phyloP scores from a whole-genome alignment of 768 basidiomycete genomes.

The Tulasnella sp. region DNA sequence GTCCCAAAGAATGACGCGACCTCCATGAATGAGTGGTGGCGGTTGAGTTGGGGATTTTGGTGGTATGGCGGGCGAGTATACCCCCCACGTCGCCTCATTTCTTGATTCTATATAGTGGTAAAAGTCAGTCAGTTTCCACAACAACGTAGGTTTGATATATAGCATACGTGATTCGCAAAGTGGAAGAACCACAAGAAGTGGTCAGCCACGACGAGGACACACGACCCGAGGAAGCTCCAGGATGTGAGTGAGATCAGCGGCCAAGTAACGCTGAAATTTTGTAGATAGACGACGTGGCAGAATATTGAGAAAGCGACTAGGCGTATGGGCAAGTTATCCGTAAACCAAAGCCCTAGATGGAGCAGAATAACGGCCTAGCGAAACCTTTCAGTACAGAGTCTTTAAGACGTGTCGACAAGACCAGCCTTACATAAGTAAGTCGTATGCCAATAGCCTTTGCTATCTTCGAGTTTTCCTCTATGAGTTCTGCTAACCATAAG shows the following conservation, averaged over 20 bases:
- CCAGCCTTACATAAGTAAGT: constrained; percentile 66
- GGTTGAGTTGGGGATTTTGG: constrained; percentile 6
- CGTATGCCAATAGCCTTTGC: constrained; percentile 80
- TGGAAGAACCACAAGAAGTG: constrained; percentile 98
- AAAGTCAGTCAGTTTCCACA: not conserved
- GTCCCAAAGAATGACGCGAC: constrained; percentile 43
- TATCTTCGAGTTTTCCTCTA: constrained; percentile 81
- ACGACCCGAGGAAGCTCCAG: constrained; percentile 73
- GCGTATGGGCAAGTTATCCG: constrained; percentile 68
- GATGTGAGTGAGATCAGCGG: constrained; percentile 90
- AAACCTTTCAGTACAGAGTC: not conserved
- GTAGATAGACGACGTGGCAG: constrained; percentile 84
- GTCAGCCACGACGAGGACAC: constrained; percentile 73
- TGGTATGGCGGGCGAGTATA: constrained; percentile 17
- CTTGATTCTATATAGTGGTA: not conserved
- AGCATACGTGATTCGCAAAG: constrained; percentile 46
- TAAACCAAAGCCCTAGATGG: constrained; percentile 67
- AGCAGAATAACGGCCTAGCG: constrained; percentile 66
- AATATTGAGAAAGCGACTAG: constrained; percentile 70
- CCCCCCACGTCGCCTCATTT: constrained; percentile 8
- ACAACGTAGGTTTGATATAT: not conserved
- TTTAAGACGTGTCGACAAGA: not conserved
- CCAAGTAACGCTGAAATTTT: constrained; percentile 87
- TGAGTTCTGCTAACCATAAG: constrained; percentile 87
- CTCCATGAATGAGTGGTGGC: constrained; percentile 30